These are phyloP conservation scores for Sporobolomyces phaffii DNA, from an alignment of 768 basidiomycete genomes.

Conservation along the genomic window DNA sequence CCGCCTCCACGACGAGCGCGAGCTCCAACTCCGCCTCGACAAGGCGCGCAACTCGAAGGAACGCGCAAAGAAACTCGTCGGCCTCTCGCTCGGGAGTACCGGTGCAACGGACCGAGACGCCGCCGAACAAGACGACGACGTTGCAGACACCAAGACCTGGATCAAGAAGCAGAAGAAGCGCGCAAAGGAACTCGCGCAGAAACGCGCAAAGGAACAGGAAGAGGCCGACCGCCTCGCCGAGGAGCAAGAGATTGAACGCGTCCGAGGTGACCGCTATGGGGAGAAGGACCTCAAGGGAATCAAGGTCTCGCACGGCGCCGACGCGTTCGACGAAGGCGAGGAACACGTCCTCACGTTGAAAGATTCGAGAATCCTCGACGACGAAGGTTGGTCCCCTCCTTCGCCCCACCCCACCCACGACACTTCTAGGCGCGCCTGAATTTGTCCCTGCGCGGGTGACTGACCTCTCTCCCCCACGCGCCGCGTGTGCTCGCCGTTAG, in stretches of 20 bases:
- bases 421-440: too few relatives aligned
- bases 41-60: constrained; percentile 93
- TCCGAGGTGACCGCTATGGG: constrained; percentile 24
- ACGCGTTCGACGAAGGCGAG: constrained; percentile 85
- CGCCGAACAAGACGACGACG: constrained; percentile 20
- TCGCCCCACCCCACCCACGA: too few relatives aligned
- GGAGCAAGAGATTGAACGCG: constrained; percentile 50
- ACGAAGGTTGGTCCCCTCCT: constrained; percentile 61
- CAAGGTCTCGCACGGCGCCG: constrained; percentile 92
- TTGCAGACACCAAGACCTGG: constrained; percentile 78
- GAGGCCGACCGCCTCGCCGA: constrained; percentile 74
- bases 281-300: constrained; percentile 72
- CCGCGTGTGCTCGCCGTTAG: too few relatives aligned
- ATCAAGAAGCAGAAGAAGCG: constrained; percentile 83
- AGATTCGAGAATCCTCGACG: constrained; percentile 89
- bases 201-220: constrained; percentile 52
- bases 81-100: constrained; percentile 82
- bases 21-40: constrained; percentile 62
- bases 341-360: constrained; percentile 93
- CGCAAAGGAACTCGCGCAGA: constrained; percentile 70
- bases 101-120: constrained; percentile 47
- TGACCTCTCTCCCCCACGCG: too few relatives aligned
- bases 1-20: constrained; percentile 73
- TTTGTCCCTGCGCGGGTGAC: too few relatives aligned
- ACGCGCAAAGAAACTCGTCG: constrained; percentile 84